Base-by-base conservation (phyloP, 352 stramenopile species). In the Phytophthora podocarpi region DNA sequence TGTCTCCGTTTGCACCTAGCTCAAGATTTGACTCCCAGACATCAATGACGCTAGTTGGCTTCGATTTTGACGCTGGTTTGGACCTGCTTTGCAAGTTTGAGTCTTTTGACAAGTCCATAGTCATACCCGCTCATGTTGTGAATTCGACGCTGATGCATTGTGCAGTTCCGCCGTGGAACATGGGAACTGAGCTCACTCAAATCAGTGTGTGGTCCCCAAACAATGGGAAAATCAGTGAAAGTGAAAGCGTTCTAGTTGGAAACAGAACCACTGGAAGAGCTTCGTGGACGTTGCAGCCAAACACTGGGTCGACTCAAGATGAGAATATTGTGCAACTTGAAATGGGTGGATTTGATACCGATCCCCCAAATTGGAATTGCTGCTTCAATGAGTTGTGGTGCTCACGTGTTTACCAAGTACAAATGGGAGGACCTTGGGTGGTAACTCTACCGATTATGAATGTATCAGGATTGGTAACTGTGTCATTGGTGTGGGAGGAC, bases 91-190 rank as follows among this genome's bases (percentile, higher is more conserved):
- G 81, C 35, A 73, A 62, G 1, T 85, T 85, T 49, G 48, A 76
- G 10, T 58, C 67, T 8, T 30, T 36, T 3, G 21, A 36, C 0
- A 64, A 66, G n/a, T 59, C 60, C 1, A 39, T 74, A 12, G 28
- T 46, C 18, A 59, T 70, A 13, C 56, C 58, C 4, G 79, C 63
- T 26, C 7, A 61, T 5, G 31, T 78, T 47, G 12, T 69, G 5
- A 90, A 90, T 35, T 39, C 73, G 1, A 80, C 67, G 2, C 31
- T 70, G 10, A 51, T 78, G 12, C 48, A 35, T 15, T 90, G 81
- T 55, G 40, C 40, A 18, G 12, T 55, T 21, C 64, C 70, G 0
- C 23, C 57, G 7, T 72, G 57, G 59, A 72, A 67, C 23, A 60
- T 45, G 15, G 28, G 3, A 12, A 34, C 23, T 27, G 45, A 58